Base-by-base conservation (phyloP, 306 rosid species). In the Trifolium pratense region DNA sequence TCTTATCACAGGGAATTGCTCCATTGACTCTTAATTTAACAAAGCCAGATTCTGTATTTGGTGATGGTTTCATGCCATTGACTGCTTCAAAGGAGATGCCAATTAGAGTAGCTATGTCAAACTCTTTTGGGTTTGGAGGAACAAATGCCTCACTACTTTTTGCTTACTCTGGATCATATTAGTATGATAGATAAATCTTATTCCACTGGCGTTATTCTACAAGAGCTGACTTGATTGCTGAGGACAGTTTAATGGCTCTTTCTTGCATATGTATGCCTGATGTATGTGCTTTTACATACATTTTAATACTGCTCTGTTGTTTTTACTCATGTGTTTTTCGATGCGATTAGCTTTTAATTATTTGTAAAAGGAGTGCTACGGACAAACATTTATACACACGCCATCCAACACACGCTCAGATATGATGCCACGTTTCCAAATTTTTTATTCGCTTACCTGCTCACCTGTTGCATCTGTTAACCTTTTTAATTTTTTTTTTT, bases 41-140 rank as follows among this genome's bases (percentile, higher is more conserved):
- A 8, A 82, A 88, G 71, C 98, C 98, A 18, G 98, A 91, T 86
- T 86, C 94, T 51, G 67, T 88, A 69, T 89, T 94, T 78, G 36
- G 73, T n/a, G 80, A 88, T 55, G 74, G 67, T 13, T 91, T 91
- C 87, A 84, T 73, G 88, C 97, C 98, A 56, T 73, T 94, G 80
- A 66, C 82, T 49, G 70, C 78, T 79, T 84, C 95, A 34, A 84
- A 82, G 80, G 81, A 83, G 72, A 88, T 89, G 87, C 84, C 87
- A 18, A 89, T 94, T 25, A 78, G 83, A 80, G 91, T 83, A 16
- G 95, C 92, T 31, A 79, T 91, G 84, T 94, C 98, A 16, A 94
- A 94, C 79, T 94, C 97, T 59, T 94, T 94, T 18, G 97, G 98
- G 60, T 91, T 94, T 64, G 96, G 97, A 80, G 98, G 98, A 75